Evolutionary conservation across 2,329 filamentous ascomycete genomes (phyloP), one percentile per base, ranked within the genome.

Genomic region (Phoma sp.): DNA sequence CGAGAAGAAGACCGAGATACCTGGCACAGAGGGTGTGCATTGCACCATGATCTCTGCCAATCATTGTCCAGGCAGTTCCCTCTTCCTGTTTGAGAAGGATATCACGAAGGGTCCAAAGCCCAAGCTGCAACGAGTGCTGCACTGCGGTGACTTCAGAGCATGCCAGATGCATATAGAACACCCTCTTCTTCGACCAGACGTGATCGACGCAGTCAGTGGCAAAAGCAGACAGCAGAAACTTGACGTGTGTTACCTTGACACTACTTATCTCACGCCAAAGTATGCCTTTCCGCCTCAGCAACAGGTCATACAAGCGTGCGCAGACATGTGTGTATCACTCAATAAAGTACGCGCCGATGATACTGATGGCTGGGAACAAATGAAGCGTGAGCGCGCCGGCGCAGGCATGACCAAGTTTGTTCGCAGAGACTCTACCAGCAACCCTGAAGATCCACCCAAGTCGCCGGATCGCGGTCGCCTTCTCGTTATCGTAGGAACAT

Each of bases 1-100:
- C 65, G 93, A 98, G 58, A 81, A 86, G 66, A 86, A 83, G 46
- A 82, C 88, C 5, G 89, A 96, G 58, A 85, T 99, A 0, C 91
- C 91, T 0, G 87, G 85, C 7, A 96, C 92, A 0, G 84, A 89
- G 49, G 92, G 92, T 1, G 93, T 92, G 5, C 84, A 83, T 8
- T 92, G 98, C 36, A 96, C 91, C 2, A 96, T 98, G 91, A 91
- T 99, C 29, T 87, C 91, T 2, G 95, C 95, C 10, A 99, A 99
- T 65, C 95, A 99, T 70, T 99, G 95, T 65, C 95, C 95, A 0
- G 95, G 95, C 0, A 97, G 92, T 66, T 96, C 93, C 0, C 77
- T 99, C 1, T 99, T 96, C 66, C 80, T 99, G 0, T 98, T 97
- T 62, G 89, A 97, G 71, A 97, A 96, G 71, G 76, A 78, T 0